These are phyloP conservation scores for Luffa aegyptiaca DNA, from an alignment of 306 rosid species.

Conservation along the genomic window DNA sequence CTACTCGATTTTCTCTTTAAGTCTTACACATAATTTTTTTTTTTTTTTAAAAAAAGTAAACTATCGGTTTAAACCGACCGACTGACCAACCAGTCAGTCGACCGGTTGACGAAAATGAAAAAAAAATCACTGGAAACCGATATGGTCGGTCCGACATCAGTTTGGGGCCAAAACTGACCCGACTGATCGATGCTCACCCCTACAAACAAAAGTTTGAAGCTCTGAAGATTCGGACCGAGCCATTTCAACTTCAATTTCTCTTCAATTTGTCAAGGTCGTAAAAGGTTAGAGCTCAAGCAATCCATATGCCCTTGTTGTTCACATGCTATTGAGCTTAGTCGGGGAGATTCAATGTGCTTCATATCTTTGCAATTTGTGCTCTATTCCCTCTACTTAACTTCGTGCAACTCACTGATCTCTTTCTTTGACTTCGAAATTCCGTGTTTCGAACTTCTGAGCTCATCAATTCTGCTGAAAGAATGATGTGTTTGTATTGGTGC, in stretches of 20 bases:
- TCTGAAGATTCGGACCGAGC: constrained; percentile 45
- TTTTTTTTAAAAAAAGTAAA: too few relatives aligned
- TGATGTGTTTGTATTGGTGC: constrained; percentile 36
- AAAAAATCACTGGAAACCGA: too few relatives aligned
- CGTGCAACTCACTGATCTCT: constrained; percentile 50
- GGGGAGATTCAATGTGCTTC: constrained; percentile 43
- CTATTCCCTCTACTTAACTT: constrained; percentile 22
- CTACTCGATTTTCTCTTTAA: too few relatives aligned
- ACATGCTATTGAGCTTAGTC: constrained; percentile 5
- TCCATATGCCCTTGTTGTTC: constrained; percentile 3
- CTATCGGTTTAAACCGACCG: too few relatives aligned
- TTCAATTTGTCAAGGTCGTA: constrained; percentile 41
- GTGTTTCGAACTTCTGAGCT: constrained; percentile 35
- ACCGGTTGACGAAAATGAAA: too few relatives aligned
- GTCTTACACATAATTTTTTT: too few relatives aligned
- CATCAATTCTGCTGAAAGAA: constrained; percentile 32
- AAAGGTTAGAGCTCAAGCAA: constrained; percentile 57
- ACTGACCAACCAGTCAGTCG: too few relatives aligned
- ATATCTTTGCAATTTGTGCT: constrained; percentile 18
- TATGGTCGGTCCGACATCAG: too few relatives aligned
- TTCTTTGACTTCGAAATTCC: constrained; percentile 33
- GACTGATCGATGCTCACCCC: too few relatives aligned
- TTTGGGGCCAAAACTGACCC: too few relatives aligned
- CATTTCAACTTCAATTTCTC: constrained; percentile 56
- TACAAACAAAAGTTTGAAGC: constrained; percentile 30